These are phyloP conservation scores for Xylariaceae sp. DNA, from an alignment of 2,329 filamentous ascomycete genomes.

Conservation along the genomic window DNA sequence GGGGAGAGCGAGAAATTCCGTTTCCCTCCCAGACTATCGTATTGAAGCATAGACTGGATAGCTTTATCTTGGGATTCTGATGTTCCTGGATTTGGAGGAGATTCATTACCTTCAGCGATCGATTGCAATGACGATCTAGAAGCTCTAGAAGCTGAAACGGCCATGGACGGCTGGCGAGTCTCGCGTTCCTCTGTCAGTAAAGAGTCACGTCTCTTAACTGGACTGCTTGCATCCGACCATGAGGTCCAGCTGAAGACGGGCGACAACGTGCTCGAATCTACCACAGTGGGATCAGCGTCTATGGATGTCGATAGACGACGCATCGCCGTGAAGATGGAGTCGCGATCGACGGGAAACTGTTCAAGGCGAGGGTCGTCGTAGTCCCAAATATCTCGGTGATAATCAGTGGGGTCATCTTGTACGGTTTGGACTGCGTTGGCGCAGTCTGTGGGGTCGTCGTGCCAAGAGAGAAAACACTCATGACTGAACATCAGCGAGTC, in stretches of 20 bases:
- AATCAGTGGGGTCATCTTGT: not conserved
- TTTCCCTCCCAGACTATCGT: conserved; percentile 17
- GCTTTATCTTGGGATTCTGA: not conserved
- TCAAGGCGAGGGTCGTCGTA: conserved; percentile 30
- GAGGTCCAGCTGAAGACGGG: conserved; percentile 11
- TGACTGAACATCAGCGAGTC: conserved; percentile 27
- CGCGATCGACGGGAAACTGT: conserved; percentile 30
- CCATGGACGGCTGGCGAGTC: conserved; percentile 4
- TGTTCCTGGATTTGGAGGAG: not conserved
- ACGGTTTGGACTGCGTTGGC: not conserved
- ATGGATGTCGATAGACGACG: conserved; percentile 30
- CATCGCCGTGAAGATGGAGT: conserved; percentile 31
- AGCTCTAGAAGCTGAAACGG: conserved; percentile 5
- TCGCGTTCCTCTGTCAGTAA: conserved; percentile 1
- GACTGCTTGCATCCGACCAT: not conserved
- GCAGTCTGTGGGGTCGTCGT: conserved; percentile 6
- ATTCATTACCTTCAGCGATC: conserved; percentile 27
- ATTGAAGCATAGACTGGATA: conserved; percentile 3
- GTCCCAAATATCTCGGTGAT: conserved; percentile 13
- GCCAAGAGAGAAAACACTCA: conserved; percentile 23
- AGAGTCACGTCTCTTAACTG: not conserved
- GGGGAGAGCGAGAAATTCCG: conserved; percentile 9
- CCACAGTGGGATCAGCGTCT: conserved; percentile 26
- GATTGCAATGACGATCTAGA: conserved; percentile 22
- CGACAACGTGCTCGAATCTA: conserved; percentile 18